Conservation (phyloP, 805 yeast species). For the Pichia paraexigua region DNA sequence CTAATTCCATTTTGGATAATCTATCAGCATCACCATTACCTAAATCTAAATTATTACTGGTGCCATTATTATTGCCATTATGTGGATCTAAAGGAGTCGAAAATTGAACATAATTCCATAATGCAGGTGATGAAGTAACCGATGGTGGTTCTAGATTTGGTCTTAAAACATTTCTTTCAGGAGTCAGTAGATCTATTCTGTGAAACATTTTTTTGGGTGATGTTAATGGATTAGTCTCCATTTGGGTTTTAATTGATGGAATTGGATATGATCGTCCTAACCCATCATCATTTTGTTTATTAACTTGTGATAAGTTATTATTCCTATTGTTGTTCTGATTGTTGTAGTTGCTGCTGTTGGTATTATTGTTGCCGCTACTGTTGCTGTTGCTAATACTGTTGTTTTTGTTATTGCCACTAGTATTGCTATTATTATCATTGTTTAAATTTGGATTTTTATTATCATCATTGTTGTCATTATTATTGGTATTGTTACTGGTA, state of each 20-base stretch:
- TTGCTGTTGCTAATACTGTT: neutral
- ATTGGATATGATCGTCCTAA: constrained; percentile 3
- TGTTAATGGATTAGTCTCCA: neutral
- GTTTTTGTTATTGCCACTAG: neutral
- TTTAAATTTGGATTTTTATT: neutral
- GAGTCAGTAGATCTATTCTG: constrained; percentile 58
- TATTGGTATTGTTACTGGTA: neutral
- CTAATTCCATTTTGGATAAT: constrained; percentile 20
- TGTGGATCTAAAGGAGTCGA: constrained; percentile 29
- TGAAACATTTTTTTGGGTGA: constrained; percentile 33
- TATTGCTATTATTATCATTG: neutral
- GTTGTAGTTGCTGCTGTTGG: neutral
- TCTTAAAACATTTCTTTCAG: constrained; percentile 42
- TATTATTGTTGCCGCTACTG: too few relatives aligned
- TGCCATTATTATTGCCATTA: constrained; percentile 2
- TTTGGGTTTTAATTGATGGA: neutral
- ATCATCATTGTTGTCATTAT: neutral
- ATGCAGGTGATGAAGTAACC: constrained; percentile 71
- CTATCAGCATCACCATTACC: constrained; percentile 4
- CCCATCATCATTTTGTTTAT: neutral
- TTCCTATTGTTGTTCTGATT: neutral
- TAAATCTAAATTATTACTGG: neutral
- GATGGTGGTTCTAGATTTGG: constrained; percentile 29
- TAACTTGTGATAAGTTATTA: neutral
- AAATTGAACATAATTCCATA: constrained; percentile 88